A percentile compares a stretch with the other conserved stretches of the same genome.
Conservation (phyloP, 495 filamentous ascomycete genomes). For the Massariosphaeria phaeospora region DNA sequence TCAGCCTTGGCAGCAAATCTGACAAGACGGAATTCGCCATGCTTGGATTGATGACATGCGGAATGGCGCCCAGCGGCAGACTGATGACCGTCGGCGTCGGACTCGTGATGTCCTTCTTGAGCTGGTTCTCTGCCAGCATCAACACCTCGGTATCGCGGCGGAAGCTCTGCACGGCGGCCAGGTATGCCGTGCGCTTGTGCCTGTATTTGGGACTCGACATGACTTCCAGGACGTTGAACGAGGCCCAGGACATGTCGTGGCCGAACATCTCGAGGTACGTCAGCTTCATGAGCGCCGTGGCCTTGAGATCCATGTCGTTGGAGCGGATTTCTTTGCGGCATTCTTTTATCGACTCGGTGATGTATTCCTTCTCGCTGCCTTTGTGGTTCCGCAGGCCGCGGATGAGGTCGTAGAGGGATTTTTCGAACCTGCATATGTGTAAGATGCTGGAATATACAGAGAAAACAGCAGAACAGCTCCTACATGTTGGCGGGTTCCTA, state of each 20-base stretch:
- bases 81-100: slow-evolving; percentile 68
- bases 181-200: slow-evolving; percentile 91
- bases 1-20: slow-evolving; percentile 79
- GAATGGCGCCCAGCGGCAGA: slow-evolving; percentile 78
- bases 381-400: slow-evolving; percentile 90
- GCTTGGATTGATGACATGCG: slow-evolving; percentile 86
- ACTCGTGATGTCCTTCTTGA: slow-evolving; percentile 93
- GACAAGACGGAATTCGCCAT: slow-evolving; percentile 81
- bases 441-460: not conserved
- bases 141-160: slow-evolving; percentile 91
- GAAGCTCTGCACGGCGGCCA: slow-evolving; percentile 96
- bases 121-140: slow-evolving; percentile 92
- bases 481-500: slow-evolving; percentile 25
- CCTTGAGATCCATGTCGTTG: slow-evolving; percentile 95
- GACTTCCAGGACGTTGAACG: slow-evolving; percentile 95
- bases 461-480: not conserved
- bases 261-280: slow-evolving; percentile 98
- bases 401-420: slow-evolving; percentile 98
- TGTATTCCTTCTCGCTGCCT: slow-evolving; percentile 88
- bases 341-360: slow-evolving; percentile 85
- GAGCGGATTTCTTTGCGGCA: slow-evolving; percentile 84
- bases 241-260: slow-evolving; percentile 99
- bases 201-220: slow-evolving; percentile 93
- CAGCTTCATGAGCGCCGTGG: slow-evolving; percentile 88
- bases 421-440: slow-evolving; percentile 74